Conservation (phyloP, 169 alveolate species). For the Eimeria sp. region DNA sequence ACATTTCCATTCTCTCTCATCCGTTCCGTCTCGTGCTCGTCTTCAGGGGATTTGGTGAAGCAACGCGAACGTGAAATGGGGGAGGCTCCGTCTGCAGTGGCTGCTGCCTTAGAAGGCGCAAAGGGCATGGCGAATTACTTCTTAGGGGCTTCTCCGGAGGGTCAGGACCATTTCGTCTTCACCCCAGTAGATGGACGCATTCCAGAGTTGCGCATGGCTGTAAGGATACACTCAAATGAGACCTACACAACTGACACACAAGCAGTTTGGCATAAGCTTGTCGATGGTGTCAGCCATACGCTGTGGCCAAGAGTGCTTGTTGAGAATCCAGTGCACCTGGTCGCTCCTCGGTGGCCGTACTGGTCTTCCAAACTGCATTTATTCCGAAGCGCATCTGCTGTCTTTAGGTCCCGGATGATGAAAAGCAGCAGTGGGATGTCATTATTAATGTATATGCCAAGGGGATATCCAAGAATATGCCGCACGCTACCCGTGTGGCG, state of each 20-base stretch:
- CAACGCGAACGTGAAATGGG: conserved; percentile 75
- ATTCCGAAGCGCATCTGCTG: background rate
- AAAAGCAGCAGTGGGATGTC: conserved; percentile 92
- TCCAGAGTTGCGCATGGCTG: conserved; percentile 76
- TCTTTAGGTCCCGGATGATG: conserved; percentile 87
- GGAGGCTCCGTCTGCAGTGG: conserved; percentile 70
- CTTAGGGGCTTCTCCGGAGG: conserved; percentile 75
- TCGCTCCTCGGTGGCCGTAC: background rate
- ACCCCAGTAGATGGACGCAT: conserved; percentile 79
- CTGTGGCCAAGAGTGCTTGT: background rate
- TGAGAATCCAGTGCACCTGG: background rate
- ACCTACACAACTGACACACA: too few relatives aligned
- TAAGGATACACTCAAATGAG: conserved; percentile 8
- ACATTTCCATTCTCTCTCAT: background rate
- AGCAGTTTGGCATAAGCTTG: background rate
- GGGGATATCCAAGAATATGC: conserved; percentile 66
- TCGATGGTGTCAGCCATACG: background rate
- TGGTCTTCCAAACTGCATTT: too few relatives aligned
- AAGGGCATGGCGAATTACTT: conserved; percentile 78
- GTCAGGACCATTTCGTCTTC: conserved; percentile 71
- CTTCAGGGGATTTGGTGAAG: conserved; percentile 54
- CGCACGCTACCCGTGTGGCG: conserved; percentile 87
- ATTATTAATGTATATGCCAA: conserved; percentile 88
- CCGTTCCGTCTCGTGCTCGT: background rate
- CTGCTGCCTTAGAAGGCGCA: conserved; percentile 80